These are phyloP conservation scores for Nicotiana sylvestris DNA, from an alignment of 257 asterid species.

Conservation along the genomic window DNA sequence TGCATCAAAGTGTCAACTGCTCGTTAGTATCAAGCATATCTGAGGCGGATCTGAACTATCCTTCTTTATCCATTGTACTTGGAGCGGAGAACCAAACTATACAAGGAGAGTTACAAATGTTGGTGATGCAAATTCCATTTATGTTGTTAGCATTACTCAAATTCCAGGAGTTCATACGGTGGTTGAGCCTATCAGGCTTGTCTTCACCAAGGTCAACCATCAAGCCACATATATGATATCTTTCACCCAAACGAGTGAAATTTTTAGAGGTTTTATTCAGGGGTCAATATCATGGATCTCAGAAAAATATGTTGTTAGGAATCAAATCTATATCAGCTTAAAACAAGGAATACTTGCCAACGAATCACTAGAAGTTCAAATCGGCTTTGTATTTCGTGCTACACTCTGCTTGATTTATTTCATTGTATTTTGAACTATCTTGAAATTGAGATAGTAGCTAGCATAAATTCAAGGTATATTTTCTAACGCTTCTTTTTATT, in stretches of 20 bases:
- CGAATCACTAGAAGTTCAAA: background rate
- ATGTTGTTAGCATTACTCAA: background rate
- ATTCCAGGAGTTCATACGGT: background rate
- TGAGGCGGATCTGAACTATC: background rate
- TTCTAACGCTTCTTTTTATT: no score
- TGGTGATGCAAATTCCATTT: constrained; percentile 17
- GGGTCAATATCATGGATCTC: background rate
- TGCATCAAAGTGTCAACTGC: background rate
- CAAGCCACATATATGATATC: background rate
- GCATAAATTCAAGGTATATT: no score
- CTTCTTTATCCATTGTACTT: constrained; percentile 13
- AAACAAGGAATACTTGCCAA: background rate
- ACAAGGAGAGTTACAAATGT: constrained; percentile 31
- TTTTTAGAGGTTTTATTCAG: no score
- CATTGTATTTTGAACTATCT: no score
- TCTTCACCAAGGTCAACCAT: background rate
- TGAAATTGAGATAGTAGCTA: no score
- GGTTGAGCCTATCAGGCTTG: background rate
- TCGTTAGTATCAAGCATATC: background rate
- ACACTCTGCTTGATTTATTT: background rate
- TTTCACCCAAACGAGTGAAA: background rate
- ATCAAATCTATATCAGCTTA: background rate
- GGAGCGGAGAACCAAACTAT: background rate
- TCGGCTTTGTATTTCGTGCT: background rate
- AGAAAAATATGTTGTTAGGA: background rate